A percentile compares a stretch with the other conserved stretches of the same genome.
phyloP scores from a whole-genome alignment of 2,329 filamentous ascomycete species.

The Paraphaeosphaeria minitans region DNA sequence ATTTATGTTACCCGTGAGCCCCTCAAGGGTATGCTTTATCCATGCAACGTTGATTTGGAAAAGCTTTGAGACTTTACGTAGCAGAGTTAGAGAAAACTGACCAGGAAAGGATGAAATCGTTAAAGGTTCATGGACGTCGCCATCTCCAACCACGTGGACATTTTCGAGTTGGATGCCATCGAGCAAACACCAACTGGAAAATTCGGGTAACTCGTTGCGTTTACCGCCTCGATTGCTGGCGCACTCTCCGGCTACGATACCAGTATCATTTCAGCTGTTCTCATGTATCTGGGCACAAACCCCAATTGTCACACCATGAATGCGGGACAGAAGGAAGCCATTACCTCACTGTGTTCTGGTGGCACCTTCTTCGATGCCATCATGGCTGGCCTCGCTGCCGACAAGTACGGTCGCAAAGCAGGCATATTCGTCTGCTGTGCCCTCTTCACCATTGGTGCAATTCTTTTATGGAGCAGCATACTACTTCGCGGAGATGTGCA shows the following conservation, averaged over 20 bases:
- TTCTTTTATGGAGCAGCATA: slow-evolving; percentile 35
- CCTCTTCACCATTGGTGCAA: slow-evolving; percentile 47
- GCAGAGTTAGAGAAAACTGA: no score
- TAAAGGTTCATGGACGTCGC: background rate
- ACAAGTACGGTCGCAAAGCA: slow-evolving; percentile 47
- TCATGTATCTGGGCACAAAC: slow-evolving; percentile 48
- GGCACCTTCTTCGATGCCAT: slow-evolving; percentile 55
- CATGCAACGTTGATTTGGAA: no score
- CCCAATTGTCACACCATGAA: slow-evolving; percentile 47
- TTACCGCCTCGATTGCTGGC: slow-evolving; percentile 32
- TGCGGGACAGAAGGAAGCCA: slow-evolving; percentile 56
- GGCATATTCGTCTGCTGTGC: slow-evolving; percentile 48
- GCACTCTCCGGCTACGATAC: slow-evolving; percentile 52
- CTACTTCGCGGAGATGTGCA: slow-evolving; percentile 51
- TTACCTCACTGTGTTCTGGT: slow-evolving; percentile 58
- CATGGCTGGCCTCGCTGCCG: slow-evolving; percentile 30
- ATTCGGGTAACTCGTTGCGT: slow-evolving; percentile 12
- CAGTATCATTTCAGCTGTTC: slow-evolving; percentile 53
- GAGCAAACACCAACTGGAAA: slow-evolving; percentile 12
- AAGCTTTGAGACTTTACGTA: no score
- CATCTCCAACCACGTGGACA: slow-evolving; percentile 6
- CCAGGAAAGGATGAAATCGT: no score
- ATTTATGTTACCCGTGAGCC: no score
- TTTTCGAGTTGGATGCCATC: slow-evolving; percentile 13
- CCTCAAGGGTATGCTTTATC: no score